Conservation (phyloP, 805 yeast genomes). For the Peterozyma xylosa region DNA sequence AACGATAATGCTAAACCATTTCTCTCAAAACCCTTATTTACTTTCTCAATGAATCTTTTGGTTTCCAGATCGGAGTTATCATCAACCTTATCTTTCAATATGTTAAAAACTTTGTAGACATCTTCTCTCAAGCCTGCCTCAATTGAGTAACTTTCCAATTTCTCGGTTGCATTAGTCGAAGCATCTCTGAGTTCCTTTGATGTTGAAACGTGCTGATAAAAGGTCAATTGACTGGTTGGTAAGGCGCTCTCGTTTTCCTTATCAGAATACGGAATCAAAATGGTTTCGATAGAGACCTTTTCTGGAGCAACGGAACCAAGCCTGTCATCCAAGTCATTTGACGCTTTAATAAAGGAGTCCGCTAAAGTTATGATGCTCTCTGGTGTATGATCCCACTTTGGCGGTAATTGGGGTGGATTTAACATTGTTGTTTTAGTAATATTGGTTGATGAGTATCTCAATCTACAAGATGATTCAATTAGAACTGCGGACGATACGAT, state of each 20-base stretch:
- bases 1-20: constrained; percentile 60
- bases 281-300: constrained; percentile 47
- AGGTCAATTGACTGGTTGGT: constrained; percentile 44
- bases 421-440: neutral
- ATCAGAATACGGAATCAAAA: constrained; percentile 44
- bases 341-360: constrained; percentile 32
- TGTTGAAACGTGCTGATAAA: constrained; percentile 67
- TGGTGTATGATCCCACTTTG: constrained; percentile 57
- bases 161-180: constrained; percentile 54
- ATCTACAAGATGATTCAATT: neutral
- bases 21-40: constrained; percentile 49
- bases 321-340: constrained; percentile 40
- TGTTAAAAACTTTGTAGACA: constrained; percentile 51
- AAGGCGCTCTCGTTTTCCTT: constrained; percentile 42
- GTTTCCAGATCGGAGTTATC: constrained; percentile 44
- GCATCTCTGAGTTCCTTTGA: constrained; percentile 65
- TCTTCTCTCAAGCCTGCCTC: constrained; percentile 64
- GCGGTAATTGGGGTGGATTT: constrained; percentile 30
- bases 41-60: constrained; percentile 48
- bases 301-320: constrained; percentile 35
- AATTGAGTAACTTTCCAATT: constrained; percentile 47
- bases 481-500: no score
- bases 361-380: constrained; percentile 36
- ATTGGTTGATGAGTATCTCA: neutral
- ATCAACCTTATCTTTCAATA: constrained; percentile 34